Percentiles rank a stretch among this genome's conserved stretches.
These are phyloP conservation scores for Botryotinia narcissicola DNA, from an alignment of 2,329 filamentous ascomycete genomes.

Conservation along the genomic window DNA sequence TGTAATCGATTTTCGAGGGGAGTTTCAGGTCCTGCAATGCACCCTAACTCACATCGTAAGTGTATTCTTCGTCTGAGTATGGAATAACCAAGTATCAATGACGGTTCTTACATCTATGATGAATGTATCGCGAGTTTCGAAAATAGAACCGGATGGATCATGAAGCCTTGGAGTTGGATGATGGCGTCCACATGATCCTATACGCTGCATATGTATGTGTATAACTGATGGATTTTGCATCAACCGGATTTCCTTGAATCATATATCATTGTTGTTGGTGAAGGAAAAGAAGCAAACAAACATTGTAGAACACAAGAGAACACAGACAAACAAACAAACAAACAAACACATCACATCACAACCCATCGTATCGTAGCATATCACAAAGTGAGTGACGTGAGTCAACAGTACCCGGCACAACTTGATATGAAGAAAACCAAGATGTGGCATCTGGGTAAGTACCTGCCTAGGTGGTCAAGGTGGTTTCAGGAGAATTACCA, in stretches of 20 bases:
- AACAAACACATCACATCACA: not conserved
- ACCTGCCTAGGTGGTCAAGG: not conserved
- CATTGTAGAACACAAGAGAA: not conserved
- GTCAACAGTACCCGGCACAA: not conserved
- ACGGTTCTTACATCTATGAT: not conserved
- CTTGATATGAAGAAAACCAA: not conserved
- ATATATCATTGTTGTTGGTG: not conserved
- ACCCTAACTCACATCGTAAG: not conserved
- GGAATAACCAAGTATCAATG: not conserved
- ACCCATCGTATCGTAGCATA: not conserved
- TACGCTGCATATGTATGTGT: not conserved
- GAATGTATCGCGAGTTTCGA: not conserved
- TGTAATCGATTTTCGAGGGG: not conserved
- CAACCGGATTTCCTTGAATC: not conserved
- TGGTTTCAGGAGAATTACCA: not conserved
- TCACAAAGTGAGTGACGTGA: not conserved
- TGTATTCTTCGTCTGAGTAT: not conserved
- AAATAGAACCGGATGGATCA: constrained; percentile 5
- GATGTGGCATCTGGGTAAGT: not conserved
- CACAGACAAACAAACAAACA: not conserved
- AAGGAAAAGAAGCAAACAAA: constrained; percentile 10
- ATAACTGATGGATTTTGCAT: not conserved
- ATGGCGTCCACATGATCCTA: constrained; percentile 5
- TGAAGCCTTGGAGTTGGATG: not conserved
- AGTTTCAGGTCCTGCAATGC: constrained; percentile 10